Evolutionary conservation across 2,329 filamentous ascomycete species (phyloP), one percentile per base, ranked within the genome.

Genomic region (Phaeophleospora eucalypticola): DNA sequence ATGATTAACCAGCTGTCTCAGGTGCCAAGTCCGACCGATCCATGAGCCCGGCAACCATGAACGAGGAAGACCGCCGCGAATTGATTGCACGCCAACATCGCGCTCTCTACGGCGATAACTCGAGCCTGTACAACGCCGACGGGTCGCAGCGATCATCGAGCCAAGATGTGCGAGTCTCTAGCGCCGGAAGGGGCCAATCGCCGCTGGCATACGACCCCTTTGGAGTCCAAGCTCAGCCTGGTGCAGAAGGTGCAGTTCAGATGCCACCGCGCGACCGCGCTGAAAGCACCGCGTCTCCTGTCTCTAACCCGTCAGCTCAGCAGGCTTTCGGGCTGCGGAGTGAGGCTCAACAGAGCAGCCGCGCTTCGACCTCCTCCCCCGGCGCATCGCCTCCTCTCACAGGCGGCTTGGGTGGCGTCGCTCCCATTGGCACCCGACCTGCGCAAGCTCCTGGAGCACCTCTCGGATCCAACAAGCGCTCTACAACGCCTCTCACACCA

Each of bases 61-160:
- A 86, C 66, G 93, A 97, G 74, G 90, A 96, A 62, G 90, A 95
- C 65, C 91, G 91, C 62, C 89, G 91, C 61, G 91, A 97, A 62
- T 79, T 97, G 68, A 95, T 97, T 70, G 87, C 90, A 60, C 90
- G 91, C 65, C 93, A 97, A 73, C 89, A 94, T 71, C 90, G 86
- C 70, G 90, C 91, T 56, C 74, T 98, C 58, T 98, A 97, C 70
- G 89, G 89, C 66, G 88, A 81, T 62, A 77, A 79, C 56, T 75
- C 79, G 32, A 71, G 79, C 42, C 85, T 88, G 66, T 82, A 84
- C 64, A 83, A 84, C 57, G 81, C 82, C 41, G 85, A 89, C 52
- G 87, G 90, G 63, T 78, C 78, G 21, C 24, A 21, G 73, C 74
- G 84, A 52, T 71, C 81, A 21, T 82, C 82, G 49, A 82, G 81